Evolutionary conservation across 1,284 basidiomycete species (phyloP).

Genomic region (Caloboletus inedulis): DNA sequence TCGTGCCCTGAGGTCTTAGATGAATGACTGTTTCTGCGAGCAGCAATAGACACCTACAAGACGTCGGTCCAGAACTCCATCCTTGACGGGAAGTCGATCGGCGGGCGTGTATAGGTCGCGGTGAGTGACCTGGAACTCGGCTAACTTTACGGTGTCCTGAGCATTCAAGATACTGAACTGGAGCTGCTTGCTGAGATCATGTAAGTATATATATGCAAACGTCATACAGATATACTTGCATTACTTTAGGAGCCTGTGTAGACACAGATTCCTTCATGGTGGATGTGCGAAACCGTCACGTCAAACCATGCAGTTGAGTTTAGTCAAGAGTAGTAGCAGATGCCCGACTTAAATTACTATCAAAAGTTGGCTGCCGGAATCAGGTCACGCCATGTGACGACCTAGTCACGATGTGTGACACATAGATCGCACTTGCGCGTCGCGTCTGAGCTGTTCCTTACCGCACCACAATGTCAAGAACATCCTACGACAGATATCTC

Average conservation of each 20-base stretch:
- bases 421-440: slow-evolving; percentile 52
- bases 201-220: slow-evolving; percentile 14
- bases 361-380: too few species aligned
- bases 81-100: slow-evolving; percentile 80
- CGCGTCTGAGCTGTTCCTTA: slow-evolving; percentile 29
- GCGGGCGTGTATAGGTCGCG: slow-evolving; percentile 83
- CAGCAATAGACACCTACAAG: slow-evolving; percentile 53
- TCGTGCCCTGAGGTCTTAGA: slow-evolving; percentile 72
- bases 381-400: slow-evolving; percentile 18
- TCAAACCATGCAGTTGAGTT: not conserved
- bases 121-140: slow-evolving; percentile 93
- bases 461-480: slow-evolving; percentile 65
- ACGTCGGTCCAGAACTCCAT: slow-evolving; percentile 88
- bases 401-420: slow-evolving; percentile 20
- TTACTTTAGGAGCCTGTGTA: slow-evolving; percentile 87
- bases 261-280: slow-evolving; percentile 85
- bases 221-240: slow-evolving; percentile 52
- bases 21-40: slow-evolving; percentile 1
- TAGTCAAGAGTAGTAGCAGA: not conserved
- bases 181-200: slow-evolving; percentile 72
- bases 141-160: slow-evolving; percentile 90
- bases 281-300: not conserved
- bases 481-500: slow-evolving; percentile 84
- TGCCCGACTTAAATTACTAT: too few species aligned
- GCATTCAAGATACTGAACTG: slow-evolving; percentile 92